A percentile compares a stretch with the other conserved stretches of the same genome.
phyloP scores from a whole-genome alignment of 2,329 filamentous ascomycete species.

The Achaetomium macrosporum region DNA sequence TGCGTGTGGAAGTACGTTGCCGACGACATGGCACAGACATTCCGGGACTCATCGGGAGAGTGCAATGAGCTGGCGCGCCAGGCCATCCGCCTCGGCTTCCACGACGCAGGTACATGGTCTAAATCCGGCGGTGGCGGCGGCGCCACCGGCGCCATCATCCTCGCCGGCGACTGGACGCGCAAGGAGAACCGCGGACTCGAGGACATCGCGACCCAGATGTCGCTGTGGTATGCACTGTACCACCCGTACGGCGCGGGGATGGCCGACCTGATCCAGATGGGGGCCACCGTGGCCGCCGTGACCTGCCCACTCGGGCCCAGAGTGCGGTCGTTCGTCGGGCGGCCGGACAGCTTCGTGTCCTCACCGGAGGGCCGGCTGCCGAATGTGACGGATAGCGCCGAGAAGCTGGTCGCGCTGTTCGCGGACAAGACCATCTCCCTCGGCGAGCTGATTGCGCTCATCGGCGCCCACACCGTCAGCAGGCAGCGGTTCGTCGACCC shows the following conservation, averaged over 20 bases:
- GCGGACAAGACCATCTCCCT: conserved; percentile 9
- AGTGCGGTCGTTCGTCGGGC: conserved; percentile 10
- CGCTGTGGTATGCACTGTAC: background rate
- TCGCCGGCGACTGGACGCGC: conserved; percentile 5
- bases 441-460: conserved; percentile 8
- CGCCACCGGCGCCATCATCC: conserved; percentile 11
- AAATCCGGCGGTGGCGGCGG: conserved; percentile 4
- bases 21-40: background rate
- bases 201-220: background rate
- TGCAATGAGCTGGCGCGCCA: conserved; percentile 12
- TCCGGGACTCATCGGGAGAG: background rate
- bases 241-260: conserved; percentile 6
- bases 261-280: conserved; percentile 13
- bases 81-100: conserved; percentile 14
- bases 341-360: background rate
- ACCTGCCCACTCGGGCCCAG: conserved; percentile 13
- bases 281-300: conserved; percentile 6
- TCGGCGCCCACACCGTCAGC: conserved; percentile 12
- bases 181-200: conserved; percentile 5
- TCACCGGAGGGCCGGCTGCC: conserved; percentile 3
- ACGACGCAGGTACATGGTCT: conserved; percentile 14
- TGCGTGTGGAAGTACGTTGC: conserved; percentile 12
- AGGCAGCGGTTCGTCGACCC: conserved; percentile 5
- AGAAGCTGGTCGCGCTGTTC: conserved; percentile 6
- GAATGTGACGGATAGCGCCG: background rate